Percentiles rank a stretch among this genome's conserved stretches.
phyloP scores from a whole-genome alignment of 164 flowering plant genomes.

The Annona squamosa region DNA sequence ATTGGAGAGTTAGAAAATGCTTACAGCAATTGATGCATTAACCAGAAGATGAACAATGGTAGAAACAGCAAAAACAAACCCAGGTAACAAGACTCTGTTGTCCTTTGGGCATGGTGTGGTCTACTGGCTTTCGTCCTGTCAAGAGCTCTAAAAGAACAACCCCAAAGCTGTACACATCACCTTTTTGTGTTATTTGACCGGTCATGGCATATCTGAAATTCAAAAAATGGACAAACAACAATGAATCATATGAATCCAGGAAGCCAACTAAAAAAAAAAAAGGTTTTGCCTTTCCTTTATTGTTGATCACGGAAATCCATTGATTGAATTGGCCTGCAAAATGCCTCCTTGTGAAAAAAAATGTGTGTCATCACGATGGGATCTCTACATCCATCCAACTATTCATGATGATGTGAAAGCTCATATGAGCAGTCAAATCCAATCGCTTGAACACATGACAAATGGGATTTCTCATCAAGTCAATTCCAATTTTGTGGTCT shows the following conservation, averaged over 20 bases:
- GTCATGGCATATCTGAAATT: slow-evolving; percentile 82
- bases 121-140: slow-evolving; percentile 88
- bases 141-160: slow-evolving; percentile 83
- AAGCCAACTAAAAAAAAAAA: not conserved
- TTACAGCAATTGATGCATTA: not conserved
- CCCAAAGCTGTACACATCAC: slow-evolving; percentile 89
- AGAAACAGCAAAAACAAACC: slow-evolving; percentile 27
- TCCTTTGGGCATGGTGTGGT: slow-evolving; percentile 82
- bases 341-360: no score
- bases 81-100: slow-evolving; percentile 93
- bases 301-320: not conserved
- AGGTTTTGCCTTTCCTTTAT: no score
- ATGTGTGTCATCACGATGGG: not conserved
- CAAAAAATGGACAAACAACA: not conserved
- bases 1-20: not conserved
- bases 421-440: not conserved
- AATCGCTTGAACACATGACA: no score
- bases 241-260: not conserved
- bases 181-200: slow-evolving; percentile 76
- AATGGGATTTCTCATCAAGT: not conserved
- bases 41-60: not conserved
- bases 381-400: not conserved
- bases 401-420: not conserved
- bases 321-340: not conserved
- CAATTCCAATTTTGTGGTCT: not conserved